These are phyloP conservation scores for Aspergillus sp. DNA, from an alignment of 2,329 filamentous ascomycete genomes.

Conservation along the genomic window DNA sequence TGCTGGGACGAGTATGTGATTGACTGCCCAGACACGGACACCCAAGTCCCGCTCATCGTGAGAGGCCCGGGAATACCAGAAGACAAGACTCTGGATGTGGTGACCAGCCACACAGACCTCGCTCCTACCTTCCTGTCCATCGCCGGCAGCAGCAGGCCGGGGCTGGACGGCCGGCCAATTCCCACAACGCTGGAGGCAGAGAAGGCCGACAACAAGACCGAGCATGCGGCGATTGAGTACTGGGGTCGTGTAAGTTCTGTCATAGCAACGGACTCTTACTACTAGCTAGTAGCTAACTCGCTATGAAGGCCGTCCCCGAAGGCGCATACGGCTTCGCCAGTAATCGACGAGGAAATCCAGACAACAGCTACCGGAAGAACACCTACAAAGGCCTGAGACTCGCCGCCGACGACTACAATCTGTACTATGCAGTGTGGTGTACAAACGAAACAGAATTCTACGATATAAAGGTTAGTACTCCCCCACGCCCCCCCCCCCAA, in stretches of 20 bases:
- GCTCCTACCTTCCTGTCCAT: conserved; percentile 50
- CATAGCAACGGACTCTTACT: no score
- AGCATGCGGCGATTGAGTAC: conserved; percentile 51
- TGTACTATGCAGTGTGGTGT: conserved; percentile 63
- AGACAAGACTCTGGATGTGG: conserved; percentile 34
- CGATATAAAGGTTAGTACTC: conserved; percentile 43
- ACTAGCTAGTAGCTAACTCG: no score
- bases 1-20: no score
- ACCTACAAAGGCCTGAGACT: conserved; percentile 56
- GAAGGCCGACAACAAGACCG: conserved; percentile 26
- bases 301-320: conserved; percentile 17
- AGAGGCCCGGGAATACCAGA: conserved; percentile 47
- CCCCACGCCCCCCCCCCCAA: background rate
- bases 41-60: conserved; percentile 50
- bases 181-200: conserved; percentile 25
- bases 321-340: conserved; percentile 19
- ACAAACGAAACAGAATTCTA: conserved; percentile 59
- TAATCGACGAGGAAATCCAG: conserved; percentile 8
- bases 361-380: conserved; percentile 35
- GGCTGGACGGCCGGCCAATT: conserved; percentile 50
- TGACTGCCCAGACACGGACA: conserved; percentile 38
- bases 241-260: conserved; percentile 41
- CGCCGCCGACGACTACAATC: conserved; percentile 45
- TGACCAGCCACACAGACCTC: conserved; percentile 55
- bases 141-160: conserved; percentile 29